Evolutionary conservation across 2,329 filamentous ascomycete genomes (phyloP), one percentile per base, ranked within the genome.

Genomic region (Drechmeria coniospora): DNA sequence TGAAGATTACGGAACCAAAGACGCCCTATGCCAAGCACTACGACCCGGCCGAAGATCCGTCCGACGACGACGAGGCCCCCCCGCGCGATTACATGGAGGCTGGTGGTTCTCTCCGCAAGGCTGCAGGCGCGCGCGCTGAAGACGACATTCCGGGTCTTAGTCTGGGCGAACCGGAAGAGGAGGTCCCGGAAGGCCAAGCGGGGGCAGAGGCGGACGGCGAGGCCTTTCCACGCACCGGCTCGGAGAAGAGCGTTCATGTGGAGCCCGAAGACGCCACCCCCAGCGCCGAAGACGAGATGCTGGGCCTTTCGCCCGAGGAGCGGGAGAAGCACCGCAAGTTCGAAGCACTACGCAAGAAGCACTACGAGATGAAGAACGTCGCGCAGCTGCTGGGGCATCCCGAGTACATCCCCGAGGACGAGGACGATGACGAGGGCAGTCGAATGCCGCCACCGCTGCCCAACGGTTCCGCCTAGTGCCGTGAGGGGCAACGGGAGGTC

Each of bases 1-100:
- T 98, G 90, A 98, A 95, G 65, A 98, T 98, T 39, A 81, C 84
- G 40, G 90, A 98, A 60, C 90, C 90, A 35, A 98, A 98, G 66
- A 98, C 90, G 6, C 90, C 90, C 4, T 98, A 87, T 51, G 90
- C 83, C 20, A 79, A 78, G 47, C 82, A 84, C 46, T 94, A 94
- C 54, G 81, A 95, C 47, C 84, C 86, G 4, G 53, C 74, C 23
- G 83, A 94, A 46, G 87, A 95, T 37, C 82, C 83, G 28, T 79
- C 77, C 19, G 82, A 90, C 37, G 77, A 92, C 45, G 66, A 79
- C 31, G 74, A 27, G 4, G 31, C 11, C 14, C 9, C 23, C n/a
- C 14, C 2, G 20, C 14, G 6, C 18, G 18, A 79, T 25, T 10
- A 26, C 24, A 33, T 48, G 38, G 44, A 42, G 33, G 36, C 37